phyloP scores from a whole-genome alignment of 2,329 filamentous ascomycete species.

The Zasmidium angulare region DNA sequence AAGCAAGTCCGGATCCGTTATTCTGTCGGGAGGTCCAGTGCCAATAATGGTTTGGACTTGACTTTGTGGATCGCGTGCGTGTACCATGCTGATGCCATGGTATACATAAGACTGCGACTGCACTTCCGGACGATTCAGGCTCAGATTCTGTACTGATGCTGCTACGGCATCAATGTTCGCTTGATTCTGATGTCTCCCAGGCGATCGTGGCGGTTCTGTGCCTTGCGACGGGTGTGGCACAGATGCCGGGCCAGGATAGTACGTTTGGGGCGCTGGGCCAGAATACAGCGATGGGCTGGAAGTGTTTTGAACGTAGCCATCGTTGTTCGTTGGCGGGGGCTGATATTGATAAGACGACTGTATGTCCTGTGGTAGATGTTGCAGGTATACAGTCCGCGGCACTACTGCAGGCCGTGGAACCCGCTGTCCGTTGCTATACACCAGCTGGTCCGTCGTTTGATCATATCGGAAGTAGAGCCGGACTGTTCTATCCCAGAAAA shows the following conservation, averaged over 20 bases:
- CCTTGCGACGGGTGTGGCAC: neutral
- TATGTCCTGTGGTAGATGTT: neutral
- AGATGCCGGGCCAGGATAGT: neutral
- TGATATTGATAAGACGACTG: neutral
- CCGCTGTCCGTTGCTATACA: neutral
- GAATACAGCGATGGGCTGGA: neutral
- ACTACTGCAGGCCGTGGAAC: neutral
- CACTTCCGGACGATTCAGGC: neutral
- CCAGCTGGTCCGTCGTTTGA: neutral
- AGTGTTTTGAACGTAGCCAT: neutral
- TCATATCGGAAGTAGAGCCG: neutral
- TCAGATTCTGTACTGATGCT: neutral
- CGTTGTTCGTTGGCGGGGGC: neutral
- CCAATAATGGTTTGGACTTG: conserved; percentile 4
- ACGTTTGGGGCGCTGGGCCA: too few relatives aligned
- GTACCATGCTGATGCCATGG: neutral
- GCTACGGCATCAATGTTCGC: neutral
- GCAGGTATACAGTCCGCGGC: neutral
- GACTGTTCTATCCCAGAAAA: neutral
- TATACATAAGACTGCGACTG: neutral
- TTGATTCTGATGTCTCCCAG: neutral
- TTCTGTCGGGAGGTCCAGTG: conserved; percentile 2
- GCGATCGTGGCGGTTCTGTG: neutral
- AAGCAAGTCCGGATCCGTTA: conserved; percentile 12
- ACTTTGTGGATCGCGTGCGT: neutral